phyloP scores from a whole-genome alignment of 2,329 filamentous ascomycete genomes.

The Calonectria pteridis region DNA sequence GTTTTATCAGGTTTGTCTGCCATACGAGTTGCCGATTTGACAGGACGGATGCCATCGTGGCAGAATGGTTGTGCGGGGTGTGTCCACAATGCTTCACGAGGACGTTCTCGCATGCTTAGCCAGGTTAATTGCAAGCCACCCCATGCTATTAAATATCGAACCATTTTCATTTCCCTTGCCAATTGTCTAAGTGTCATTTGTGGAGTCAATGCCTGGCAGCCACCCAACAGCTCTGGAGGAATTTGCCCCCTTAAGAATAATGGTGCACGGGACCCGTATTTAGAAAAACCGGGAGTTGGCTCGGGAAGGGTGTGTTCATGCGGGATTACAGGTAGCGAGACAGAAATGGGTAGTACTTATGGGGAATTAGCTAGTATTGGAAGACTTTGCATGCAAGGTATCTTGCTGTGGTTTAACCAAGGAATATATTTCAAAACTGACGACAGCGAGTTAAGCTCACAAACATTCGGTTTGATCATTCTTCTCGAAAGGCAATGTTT shows the following conservation, averaged over 20 bases:
- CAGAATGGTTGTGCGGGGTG: conserved; percentile 61
- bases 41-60: conserved; percentile 58
- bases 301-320: conserved; percentile 3
- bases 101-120: conserved; percentile 59
- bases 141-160: neutral
- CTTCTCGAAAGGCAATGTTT: neutral
- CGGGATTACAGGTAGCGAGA: neutral
- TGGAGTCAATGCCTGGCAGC: neutral
- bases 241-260: neutral
- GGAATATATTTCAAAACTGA: neutral
- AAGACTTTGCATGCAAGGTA: neutral
- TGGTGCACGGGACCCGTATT: neutral
- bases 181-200: conserved; percentile 23
- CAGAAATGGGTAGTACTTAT: neutral
- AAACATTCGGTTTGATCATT: no score
- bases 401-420: neutral
- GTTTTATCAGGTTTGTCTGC: neutral
- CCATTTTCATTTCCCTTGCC: conserved; percentile 42
- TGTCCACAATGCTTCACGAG: conserved; percentile 58
- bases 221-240: neutral
- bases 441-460: neutral
- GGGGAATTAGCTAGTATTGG: neutral
- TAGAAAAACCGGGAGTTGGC: conserved; percentile 8
- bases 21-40: conserved; percentile 36
- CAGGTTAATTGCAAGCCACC: conserved; percentile 15